Evolutionary conservation across 2,329 filamentous ascomycete genomes (phyloP).

Genomic region (Trichophyton simii): DNA sequence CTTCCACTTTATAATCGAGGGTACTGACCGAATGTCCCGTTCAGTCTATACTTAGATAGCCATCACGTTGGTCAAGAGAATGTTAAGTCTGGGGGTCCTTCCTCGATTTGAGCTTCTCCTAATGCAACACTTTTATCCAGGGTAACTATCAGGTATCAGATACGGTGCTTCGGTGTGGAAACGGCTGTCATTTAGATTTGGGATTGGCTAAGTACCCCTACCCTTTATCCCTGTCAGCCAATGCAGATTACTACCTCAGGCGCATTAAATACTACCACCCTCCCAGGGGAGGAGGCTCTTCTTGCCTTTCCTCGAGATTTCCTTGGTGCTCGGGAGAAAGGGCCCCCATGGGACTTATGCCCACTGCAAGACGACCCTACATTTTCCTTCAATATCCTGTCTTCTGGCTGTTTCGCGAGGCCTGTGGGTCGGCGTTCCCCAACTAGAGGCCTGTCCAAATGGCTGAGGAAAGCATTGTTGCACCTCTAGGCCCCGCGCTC

Average conservation of each 20-base stretch:
- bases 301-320: background rate
- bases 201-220: background rate
- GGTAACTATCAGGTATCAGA: background rate
- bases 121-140: background rate
- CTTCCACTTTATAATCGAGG: too few relatives aligned
- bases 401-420: background rate
- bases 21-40: background rate
- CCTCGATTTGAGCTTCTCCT: background rate
- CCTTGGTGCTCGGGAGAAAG: background rate
- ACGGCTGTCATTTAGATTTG: background rate
- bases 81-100: background rate
- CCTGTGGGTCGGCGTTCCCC: background rate
- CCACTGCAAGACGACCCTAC: background rate
- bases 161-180: background rate
- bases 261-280: background rate
- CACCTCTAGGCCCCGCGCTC: background rate
- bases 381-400: background rate
- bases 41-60: background rate
- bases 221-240: background rate
- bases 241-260: background rate
- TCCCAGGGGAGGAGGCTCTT: background rate
- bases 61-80: background rate
- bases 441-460: background rate
- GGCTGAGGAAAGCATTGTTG: background rate
- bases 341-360: background rate